Evolutionary conservation across 495 filamentous ascomycete genomes (phyloP).

Genomic region (Penicillium steckii): DNA sequence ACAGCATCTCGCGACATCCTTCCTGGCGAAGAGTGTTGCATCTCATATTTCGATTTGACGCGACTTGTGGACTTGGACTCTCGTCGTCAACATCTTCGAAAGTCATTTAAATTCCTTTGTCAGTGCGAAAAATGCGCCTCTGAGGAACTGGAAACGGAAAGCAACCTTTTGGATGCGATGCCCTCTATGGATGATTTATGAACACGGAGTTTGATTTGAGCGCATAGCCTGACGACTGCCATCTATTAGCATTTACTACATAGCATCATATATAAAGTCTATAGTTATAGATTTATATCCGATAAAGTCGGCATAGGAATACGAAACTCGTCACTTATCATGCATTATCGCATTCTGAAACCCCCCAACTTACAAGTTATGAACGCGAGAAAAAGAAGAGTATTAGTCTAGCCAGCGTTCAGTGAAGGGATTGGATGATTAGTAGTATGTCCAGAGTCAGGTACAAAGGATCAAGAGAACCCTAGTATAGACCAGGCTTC

Average conservation of each 20-base stretch:
- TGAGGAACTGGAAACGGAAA: constrained; percentile 20
- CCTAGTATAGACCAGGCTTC: too few species aligned
- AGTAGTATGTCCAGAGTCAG: too few species aligned
- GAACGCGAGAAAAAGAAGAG: too few species aligned
- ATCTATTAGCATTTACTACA: neutral
- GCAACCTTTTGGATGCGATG: constrained; percentile 14
- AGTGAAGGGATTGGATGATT: too few species aligned
- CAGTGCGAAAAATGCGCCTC: constrained; percentile 30
- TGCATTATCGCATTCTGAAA: too few species aligned
- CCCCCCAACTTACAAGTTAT: too few species aligned
- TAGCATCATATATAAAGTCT: too few species aligned
- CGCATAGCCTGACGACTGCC: neutral
- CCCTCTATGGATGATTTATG: constrained; percentile 16
- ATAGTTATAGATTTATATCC: neutral
- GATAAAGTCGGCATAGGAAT: too few species aligned
- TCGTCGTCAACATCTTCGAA: constrained; percentile 30
- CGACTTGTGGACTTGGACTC: constrained; percentile 18
- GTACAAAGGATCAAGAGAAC: too few species aligned
- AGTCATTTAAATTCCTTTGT: constrained; percentile 35
- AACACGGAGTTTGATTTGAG: neutral
- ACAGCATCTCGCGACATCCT: constrained; percentile 33
- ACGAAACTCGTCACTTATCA: too few species aligned
- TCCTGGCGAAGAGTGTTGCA: constrained; percentile 40
- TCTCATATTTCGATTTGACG: constrained; percentile 40
- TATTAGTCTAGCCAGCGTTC: too few species aligned